Conservation (phyloP, 2,329 filamentous ascomycete genomes). For the Elsinoe necatrix region DNA sequence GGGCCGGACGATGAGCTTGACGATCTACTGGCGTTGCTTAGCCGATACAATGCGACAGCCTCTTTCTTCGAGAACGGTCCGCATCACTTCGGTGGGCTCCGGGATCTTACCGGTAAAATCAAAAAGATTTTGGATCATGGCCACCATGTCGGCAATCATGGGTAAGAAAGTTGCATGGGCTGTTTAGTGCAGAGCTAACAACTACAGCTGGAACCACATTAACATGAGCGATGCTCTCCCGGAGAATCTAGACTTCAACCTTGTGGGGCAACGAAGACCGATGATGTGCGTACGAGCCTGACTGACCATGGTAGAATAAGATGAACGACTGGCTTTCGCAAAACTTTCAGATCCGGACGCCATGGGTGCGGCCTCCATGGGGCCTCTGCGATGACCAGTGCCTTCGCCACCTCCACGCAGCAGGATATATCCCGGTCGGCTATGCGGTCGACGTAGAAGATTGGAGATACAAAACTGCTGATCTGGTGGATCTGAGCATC, state of each 20-base stretch:
- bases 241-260: not conserved
- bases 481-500: not conserved
- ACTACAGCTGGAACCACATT: constrained; percentile 1
- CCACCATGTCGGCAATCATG: not conserved
- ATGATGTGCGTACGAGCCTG: not conserved
- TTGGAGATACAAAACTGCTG: not conserved
- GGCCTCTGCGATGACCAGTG: not conserved
- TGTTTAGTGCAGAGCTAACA: not conserved
- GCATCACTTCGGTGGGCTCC: not conserved
- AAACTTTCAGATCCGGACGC: not conserved
- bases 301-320: not conserved
- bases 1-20: not conserved
- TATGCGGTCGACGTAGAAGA: constrained; percentile 1
- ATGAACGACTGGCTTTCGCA: not conserved
- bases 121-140: not conserved
- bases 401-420: not conserved
- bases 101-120: not conserved
- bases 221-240: not conserved
- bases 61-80: constrained; percentile 7
- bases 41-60: not conserved
- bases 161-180: not conserved
- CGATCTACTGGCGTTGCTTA: not conserved
- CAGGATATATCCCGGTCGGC: not conserved
- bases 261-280: not conserved
- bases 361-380: not conserved